A percentile compares a stretch with the other conserved stretches of the same genome.
phyloP scores from a whole-genome alignment of 371 early-diverging fungal species.

The Saksenaea oblongispora region DNA sequence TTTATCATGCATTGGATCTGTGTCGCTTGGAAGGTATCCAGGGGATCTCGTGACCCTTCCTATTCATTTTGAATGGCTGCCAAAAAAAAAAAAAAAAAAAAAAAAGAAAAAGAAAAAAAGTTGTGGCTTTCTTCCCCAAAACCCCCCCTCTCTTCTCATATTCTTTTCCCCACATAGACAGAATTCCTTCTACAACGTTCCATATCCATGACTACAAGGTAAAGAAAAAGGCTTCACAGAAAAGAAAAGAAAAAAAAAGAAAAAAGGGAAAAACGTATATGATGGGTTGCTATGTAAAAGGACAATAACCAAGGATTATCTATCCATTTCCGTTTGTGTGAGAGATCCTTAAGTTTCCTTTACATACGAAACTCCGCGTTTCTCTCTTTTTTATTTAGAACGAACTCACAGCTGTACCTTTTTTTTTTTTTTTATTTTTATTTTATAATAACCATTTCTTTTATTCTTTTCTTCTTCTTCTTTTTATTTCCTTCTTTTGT shows the following conservation, averaged over 20 bases:
- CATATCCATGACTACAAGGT: background rate
- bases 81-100: no score
- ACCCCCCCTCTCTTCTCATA: background rate
- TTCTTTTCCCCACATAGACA: background rate
- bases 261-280: no score
- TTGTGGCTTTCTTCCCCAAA: background rate
- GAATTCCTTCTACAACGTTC: background rate
- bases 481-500: background rate
- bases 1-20: no score
- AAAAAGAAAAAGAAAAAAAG: background rate
- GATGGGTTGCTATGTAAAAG: background rate
- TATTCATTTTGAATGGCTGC: background rate
- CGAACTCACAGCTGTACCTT: background rate
- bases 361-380: conserved; percentile 1
- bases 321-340: background rate
- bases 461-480: conserved; percentile 11
- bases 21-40: background rate
- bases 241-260: no score
- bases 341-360: background rate
- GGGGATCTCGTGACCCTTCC: background rate
- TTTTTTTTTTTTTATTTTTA: background rate
- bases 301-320: background rate
- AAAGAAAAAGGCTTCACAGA: no score
- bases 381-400: background rate
- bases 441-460: background rate